Evolutionary conservation across 2,329 filamentous ascomycete species (phyloP).

Genomic region (Nothopassalora personata): DNA sequence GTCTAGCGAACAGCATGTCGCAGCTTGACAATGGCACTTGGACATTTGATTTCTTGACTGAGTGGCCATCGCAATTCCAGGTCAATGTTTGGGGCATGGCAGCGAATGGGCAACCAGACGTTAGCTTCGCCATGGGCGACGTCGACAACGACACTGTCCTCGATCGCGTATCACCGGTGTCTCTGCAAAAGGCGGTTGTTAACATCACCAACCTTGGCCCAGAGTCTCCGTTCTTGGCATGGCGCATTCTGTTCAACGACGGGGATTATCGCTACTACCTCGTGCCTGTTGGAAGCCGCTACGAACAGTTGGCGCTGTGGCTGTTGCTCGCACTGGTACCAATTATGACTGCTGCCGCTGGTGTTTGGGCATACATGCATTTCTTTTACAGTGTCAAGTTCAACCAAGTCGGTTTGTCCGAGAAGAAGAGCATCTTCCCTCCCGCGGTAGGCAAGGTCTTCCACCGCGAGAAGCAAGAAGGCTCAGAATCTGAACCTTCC

Average conservation of each 20-base stretch:
- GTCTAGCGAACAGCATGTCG: conserved; percentile 50
- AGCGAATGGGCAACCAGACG: conserved; percentile 56
- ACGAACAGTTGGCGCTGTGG: conserved; percentile 51
- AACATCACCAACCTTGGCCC: conserved; percentile 54
- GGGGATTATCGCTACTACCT: conserved; percentile 48
- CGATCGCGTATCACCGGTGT: conserved; percentile 58
- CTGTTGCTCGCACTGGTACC: conserved; percentile 52
- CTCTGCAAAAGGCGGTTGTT: conserved; percentile 50
- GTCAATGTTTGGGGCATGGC: conserved; percentile 65
- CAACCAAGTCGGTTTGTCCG: conserved; percentile 52
- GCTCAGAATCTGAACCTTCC: conserved; percentile 20
- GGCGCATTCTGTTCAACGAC: conserved; percentile 53
- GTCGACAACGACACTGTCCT: conserved; percentile 56
- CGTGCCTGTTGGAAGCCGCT: conserved; percentile 50
- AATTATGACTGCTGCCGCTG: conserved; percentile 44
- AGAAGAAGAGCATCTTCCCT: conserved; percentile 40
- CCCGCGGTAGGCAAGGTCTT: conserved; percentile 22
- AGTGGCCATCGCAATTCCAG: conserved; percentile 59
- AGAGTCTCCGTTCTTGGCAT: conserved; percentile 51
- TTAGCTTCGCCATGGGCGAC: conserved; percentile 56
- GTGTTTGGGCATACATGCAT: conserved; percentile 54
- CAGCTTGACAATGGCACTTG: conserved; percentile 48
- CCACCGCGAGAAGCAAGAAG: conserved; percentile 20
- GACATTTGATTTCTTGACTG: conserved; percentile 57
- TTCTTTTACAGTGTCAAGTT: conserved; percentile 61